Evolutionary conservation across 148 eudicot species (phyloP).

Genomic region (Cornus controversa): DNA sequence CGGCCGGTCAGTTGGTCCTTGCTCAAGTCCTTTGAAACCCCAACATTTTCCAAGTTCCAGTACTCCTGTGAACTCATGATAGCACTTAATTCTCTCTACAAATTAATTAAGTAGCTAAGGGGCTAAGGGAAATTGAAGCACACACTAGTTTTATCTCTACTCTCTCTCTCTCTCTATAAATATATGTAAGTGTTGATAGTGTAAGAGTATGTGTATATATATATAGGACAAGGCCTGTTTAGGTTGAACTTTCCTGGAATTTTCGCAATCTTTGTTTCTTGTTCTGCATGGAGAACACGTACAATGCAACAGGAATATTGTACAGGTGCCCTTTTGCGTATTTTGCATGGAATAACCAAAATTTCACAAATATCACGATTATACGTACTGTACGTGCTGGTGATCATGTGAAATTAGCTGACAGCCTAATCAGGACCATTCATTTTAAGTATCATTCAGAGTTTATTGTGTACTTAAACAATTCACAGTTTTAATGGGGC

Average conservation of each 20-base stretch:
- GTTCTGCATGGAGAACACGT: conserved; percentile 21
- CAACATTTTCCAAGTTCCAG: conserved; percentile 40
- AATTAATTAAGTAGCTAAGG: too few species aligned
- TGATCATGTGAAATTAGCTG: background rate
- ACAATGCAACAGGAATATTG: background rate
- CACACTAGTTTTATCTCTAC: background rate
- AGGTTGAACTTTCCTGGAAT: conserved; percentile 22
- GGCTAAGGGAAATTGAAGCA: background rate
- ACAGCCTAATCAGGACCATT: background rate
- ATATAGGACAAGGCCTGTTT: background rate
- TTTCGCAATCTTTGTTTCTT: conserved; percentile 15
- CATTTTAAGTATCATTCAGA: background rate
- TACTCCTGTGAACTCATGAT: conserved; percentile 23
- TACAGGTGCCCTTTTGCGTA: background rate
- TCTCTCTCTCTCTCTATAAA: too few species aligned
- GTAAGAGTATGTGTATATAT: background rate
- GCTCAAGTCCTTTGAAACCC: conserved; percentile 25
- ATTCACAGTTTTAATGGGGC: too few species aligned
- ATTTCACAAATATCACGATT: too few species aligned
- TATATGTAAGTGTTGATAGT: background rate
- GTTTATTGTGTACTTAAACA: too few species aligned
- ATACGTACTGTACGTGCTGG: background rate
- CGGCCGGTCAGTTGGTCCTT: conserved; percentile 26
- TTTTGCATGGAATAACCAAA: too few species aligned
- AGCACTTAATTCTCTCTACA: background rate